Evolutionary conservation across 164 flowering plant genomes (phyloP).

Genomic region (Umbilicus rupestris): DNA sequence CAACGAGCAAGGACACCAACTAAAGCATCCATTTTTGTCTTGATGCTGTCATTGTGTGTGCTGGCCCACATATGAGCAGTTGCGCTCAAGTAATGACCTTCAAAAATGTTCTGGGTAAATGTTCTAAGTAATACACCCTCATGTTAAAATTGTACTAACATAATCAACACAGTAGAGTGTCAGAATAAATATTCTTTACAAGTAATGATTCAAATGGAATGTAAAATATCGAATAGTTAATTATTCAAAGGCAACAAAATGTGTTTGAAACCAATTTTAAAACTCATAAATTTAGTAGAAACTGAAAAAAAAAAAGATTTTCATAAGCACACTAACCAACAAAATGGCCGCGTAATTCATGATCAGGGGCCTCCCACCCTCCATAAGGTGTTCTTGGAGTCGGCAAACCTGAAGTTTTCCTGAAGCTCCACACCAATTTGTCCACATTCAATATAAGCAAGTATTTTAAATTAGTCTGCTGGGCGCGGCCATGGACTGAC

Average conservation of each 20-base stretch:
- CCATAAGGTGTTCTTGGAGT: slow-evolving; percentile 57
- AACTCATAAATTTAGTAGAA: too few species aligned
- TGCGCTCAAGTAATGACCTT: slow-evolving; percentile 91
- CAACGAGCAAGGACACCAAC: slow-evolving; percentile 59
- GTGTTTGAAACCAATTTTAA: too few species aligned
- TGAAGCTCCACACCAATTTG: slow-evolving; percentile 76
- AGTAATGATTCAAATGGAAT: too few species aligned
- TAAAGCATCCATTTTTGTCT: slow-evolving; percentile 56
- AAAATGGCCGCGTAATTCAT: slow-evolving; percentile 91
- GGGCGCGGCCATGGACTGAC: slow-evolving; percentile 56
- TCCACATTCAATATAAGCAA: slow-evolving; percentile 74
- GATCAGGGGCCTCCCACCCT: slow-evolving; percentile 69
- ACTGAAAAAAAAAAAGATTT: too few species aligned
- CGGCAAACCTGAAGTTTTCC: slow-evolving; percentile 66
- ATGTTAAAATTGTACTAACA: too few species aligned
- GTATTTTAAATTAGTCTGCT: slow-evolving; percentile 86
- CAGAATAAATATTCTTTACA: too few species aligned
- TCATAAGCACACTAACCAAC: slow-evolving; percentile 44
- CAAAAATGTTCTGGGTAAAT: slow-evolving; percentile 13
- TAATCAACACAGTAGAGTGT: too few species aligned
- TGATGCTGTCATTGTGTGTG: slow-evolving; percentile 55
- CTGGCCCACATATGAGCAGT: slow-evolving; percentile 94
- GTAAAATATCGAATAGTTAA: too few species aligned
- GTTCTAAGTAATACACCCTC: background rate
- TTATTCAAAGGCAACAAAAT: too few species aligned